Evolutionary conservation across 2,329 filamentous ascomycete species (phyloP).

Genomic region (Colletotrichum chlorophyti): DNA sequence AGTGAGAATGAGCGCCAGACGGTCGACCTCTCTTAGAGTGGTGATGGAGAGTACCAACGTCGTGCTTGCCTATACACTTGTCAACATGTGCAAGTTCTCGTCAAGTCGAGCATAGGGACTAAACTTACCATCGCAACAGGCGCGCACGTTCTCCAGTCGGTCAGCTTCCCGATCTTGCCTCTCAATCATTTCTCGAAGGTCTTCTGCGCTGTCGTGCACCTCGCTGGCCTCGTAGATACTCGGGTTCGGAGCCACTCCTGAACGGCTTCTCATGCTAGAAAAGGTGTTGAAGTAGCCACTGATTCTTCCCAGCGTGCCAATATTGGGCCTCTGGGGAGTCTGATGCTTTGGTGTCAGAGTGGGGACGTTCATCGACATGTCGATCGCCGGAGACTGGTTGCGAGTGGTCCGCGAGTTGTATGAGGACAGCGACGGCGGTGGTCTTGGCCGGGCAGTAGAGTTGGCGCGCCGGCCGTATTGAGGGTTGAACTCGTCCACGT

Average conservation of each 20-base stretch:
- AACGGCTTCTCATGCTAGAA: slow-evolving; percentile 60
- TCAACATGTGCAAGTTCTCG: slow-evolving; percentile 33
- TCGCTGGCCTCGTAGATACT: slow-evolving; percentile 67
- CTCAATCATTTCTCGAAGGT: slow-evolving; percentile 81
- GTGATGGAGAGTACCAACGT: slow-evolving; percentile 67
- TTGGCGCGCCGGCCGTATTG: slow-evolving; percentile 47
- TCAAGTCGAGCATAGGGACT: not conserved
- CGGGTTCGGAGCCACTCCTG: slow-evolving; percentile 48
- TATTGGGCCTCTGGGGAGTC: slow-evolving; percentile 42
- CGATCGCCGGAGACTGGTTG: slow-evolving; percentile 65
- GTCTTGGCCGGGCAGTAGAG: slow-evolving; percentile 52
- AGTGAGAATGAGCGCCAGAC: slow-evolving; percentile 42
- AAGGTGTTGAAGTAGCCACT: slow-evolving; percentile 68
- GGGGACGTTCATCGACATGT: slow-evolving; percentile 58
- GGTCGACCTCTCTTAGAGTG: slow-evolving; percentile 52
- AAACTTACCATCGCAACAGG: slow-evolving; percentile 92
- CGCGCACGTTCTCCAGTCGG: slow-evolving; percentile 90
- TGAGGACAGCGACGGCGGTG: slow-evolving; percentile 74
- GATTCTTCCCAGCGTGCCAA: slow-evolving; percentile 62
- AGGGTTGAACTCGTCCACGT: slow-evolving; percentile 84
- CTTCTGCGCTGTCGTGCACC: slow-evolving; percentile 81
- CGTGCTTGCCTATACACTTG: slow-evolving; percentile 68
- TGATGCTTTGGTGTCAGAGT: slow-evolving; percentile 61
- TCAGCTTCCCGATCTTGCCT: slow-evolving; percentile 78
- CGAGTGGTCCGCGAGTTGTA: slow-evolving; percentile 78